Evolutionary conservation across 768 basidiomycete genomes (phyloP).

Genomic region (Tylopilus sp.): DNA sequence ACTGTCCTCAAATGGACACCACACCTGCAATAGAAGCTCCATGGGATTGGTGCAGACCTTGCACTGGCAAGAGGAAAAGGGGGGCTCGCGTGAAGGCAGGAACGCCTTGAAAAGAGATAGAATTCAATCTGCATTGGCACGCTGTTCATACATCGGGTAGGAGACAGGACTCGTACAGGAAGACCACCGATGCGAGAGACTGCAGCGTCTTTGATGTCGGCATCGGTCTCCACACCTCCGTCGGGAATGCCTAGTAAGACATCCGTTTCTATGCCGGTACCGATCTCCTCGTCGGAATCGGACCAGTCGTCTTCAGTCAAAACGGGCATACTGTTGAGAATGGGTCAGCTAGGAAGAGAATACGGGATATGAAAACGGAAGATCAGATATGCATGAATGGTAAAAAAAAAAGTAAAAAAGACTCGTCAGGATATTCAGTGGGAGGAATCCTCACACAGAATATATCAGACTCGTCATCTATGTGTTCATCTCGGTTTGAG

Average conservation of each 20-base stretch:
- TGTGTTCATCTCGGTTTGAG: constrained; percentile 42
- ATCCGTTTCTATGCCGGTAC: constrained; percentile 59
- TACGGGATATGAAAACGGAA: constrained; percentile 8
- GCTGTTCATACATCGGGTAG: constrained; percentile 44
- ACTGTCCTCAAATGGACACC: constrained; percentile 87
- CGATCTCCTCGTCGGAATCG: constrained; percentile 69
- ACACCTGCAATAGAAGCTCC: constrained; percentile 83
- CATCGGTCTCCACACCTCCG: constrained; percentile 53
- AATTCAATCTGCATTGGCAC: constrained; percentile 44
- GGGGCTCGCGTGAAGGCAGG: constrained; percentile 59
- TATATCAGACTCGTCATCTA: constrained; percentile 85
- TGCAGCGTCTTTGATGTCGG: constrained; percentile 69
- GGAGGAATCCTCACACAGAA: constrained; percentile 58
- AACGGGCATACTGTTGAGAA: constrained; percentile 37
- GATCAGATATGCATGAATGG: constrained; percentile 96
- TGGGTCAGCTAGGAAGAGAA: constrained; percentile 3
- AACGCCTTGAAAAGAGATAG: constrained; percentile 63
- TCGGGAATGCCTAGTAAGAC: constrained; percentile 82
- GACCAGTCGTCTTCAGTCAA: constrained; percentile 65
- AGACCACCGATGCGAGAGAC: constrained; percentile 88
- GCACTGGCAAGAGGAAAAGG: constrained; percentile 65
- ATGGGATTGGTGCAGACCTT: constrained; percentile 66
- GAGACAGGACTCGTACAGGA: constrained; percentile 68
- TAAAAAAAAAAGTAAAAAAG: constrained; percentile 51
- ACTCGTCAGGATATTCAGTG: constrained; percentile 58